Percentiles rank a stretch among this genome's conserved stretches.
Conservation (phyloP, 768 basidiomycete species). For the Pleurotus djamor region DNA sequence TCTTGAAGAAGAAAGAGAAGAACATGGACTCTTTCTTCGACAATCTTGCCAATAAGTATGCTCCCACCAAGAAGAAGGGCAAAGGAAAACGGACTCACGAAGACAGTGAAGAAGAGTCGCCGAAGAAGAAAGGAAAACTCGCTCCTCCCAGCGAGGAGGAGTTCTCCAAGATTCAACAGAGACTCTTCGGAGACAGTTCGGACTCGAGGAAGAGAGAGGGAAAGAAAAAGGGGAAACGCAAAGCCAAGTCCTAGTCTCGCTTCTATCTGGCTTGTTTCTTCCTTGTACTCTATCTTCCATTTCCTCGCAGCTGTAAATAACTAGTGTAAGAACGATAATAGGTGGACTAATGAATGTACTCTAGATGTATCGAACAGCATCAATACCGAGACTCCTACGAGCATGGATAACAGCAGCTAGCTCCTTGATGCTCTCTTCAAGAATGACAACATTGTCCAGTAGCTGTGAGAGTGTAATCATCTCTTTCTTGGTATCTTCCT, state of each 20-base stretch:
- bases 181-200: slow-evolving; percentile 44
- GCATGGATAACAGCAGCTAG: slow-evolving; percentile 84
- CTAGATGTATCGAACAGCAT: slow-evolving; percentile 74
- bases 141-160: slow-evolving; percentile 59
- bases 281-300: not conserved
- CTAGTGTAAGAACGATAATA: not conserved
- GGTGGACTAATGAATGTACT: not conserved
- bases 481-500: slow-evolving; percentile 23
- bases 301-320: not conserved
- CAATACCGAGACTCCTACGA: slow-evolving; percentile 80
- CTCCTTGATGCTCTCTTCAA: slow-evolving; percentile 97
- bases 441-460: slow-evolving; percentile 90
- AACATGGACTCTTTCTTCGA: slow-evolving; percentile 75
- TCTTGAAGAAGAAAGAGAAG: slow-evolving; percentile 69
- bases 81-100: slow-evolving; percentile 57
- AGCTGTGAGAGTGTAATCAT: slow-evolving; percentile 77
- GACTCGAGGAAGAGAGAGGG: slow-evolving; percentile 15
- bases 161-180: slow-evolving; percentile 59
- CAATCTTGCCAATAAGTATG: slow-evolving; percentile 71
- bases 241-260: slow-evolving; percentile 24
- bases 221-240: slow-evolving; percentile 32
- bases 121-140: slow-evolving; percentile 49
- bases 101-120: slow-evolving; percentile 31
- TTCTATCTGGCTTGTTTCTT: slow-evolving; percentile 5
- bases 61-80: slow-evolving; percentile 45